Conservation (phyloP, 805 yeast species). For the Suhomyces sp. region DNA sequence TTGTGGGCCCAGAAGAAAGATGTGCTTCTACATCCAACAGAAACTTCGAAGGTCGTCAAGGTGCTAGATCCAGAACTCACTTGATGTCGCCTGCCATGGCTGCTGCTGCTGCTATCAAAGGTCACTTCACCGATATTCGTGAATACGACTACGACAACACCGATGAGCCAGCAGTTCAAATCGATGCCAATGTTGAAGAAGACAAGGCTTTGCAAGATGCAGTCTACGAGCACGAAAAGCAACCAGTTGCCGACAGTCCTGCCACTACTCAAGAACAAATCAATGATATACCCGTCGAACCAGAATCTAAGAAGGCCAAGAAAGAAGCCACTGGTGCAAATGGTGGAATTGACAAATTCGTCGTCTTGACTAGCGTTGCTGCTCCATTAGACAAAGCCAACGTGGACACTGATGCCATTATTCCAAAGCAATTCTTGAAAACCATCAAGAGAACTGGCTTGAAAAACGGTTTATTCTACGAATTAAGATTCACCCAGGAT, state of each 20-base stretch:
- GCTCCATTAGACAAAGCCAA: constrained; percentile 95
- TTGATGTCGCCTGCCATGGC: constrained; percentile 99
- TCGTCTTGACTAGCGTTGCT: constrained; percentile 74
- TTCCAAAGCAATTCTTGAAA: constrained; percentile 96
- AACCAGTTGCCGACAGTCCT: constrained; percentile 50
- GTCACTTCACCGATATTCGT: constrained; percentile 89
- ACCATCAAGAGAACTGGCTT: constrained; percentile 97
- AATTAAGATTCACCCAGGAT: constrained; percentile 68
- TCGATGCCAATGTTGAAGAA: constrained; percentile 40
- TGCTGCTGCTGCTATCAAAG: constrained; percentile 94
- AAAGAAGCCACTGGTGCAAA: constrained; percentile 9
- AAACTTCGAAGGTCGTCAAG: constrained; percentile 99
- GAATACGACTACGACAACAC: constrained; percentile 60
- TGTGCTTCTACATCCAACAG: constrained; percentile 99
- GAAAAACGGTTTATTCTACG: constrained; percentile 84
- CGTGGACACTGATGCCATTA: constrained; percentile 97
- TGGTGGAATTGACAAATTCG: constrained; percentile 71
- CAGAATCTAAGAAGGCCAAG: constrained; percentile 17
- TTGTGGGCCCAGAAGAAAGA: constrained; percentile 89
- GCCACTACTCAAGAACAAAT: constrained; percentile 55
- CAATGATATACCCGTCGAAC: constrained; percentile 58
- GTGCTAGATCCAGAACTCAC: constrained; percentile 93
- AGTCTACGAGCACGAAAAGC: constrained; percentile 68
- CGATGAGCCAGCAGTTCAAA: constrained; percentile 57
- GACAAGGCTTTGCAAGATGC: constrained; percentile 64